Conservation (phyloP, 1,284 basidiomycete genomes). For the Ustilago cynodontis region DNA sequence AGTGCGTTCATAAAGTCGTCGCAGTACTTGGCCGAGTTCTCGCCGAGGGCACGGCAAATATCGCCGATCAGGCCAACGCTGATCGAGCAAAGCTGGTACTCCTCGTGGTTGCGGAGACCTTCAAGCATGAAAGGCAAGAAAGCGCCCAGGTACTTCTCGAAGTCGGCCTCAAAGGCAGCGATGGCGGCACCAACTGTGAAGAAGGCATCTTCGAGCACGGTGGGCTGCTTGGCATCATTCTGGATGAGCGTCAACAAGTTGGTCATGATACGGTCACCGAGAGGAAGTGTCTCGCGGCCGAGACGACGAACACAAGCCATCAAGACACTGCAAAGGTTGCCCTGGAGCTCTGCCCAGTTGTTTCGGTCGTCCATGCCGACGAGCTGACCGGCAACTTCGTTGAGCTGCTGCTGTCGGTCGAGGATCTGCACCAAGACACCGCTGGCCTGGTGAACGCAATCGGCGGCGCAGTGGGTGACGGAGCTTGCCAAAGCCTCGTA, state of each 20-base stretch:
- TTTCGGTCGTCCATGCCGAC: slow-evolving; percentile 95
- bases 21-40: slow-evolving; percentile 84
- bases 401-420: slow-evolving; percentile 87
- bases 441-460: slow-evolving; percentile 85
- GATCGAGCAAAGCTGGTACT: slow-evolving; percentile 93
- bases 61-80: slow-evolving; percentile 96
- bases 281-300: slow-evolving; percentile 83
- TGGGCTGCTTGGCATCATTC: slow-evolving; percentile 87
- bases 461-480: slow-evolving; percentile 82
- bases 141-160: slow-evolving; percentile 88
- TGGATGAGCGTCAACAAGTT: slow-evolving; percentile 86
- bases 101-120: slow-evolving; percentile 92
- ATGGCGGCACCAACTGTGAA: slow-evolving; percentile 85
- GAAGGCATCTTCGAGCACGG: slow-evolving; percentile 97
- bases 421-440: slow-evolving; percentile 86
- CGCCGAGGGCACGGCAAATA: slow-evolving; percentile 89
- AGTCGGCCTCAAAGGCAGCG: slow-evolving; percentile 82
- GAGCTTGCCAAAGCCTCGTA: slow-evolving; percentile 94
- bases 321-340: slow-evolving; percentile 84
- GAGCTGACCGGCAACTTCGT: slow-evolving; percentile 81
- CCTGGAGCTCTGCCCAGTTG: slow-evolving; percentile 98
- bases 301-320: slow-evolving; percentile 75
- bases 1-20: slow-evolving; percentile 90
- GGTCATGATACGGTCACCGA: slow-evolving; percentile 96
- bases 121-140: slow-evolving; percentile 91